phyloP scores from a whole-genome alignment of 2,329 filamentous ascomycete genomes.

The Paraconiothyrium sp. region DNA sequence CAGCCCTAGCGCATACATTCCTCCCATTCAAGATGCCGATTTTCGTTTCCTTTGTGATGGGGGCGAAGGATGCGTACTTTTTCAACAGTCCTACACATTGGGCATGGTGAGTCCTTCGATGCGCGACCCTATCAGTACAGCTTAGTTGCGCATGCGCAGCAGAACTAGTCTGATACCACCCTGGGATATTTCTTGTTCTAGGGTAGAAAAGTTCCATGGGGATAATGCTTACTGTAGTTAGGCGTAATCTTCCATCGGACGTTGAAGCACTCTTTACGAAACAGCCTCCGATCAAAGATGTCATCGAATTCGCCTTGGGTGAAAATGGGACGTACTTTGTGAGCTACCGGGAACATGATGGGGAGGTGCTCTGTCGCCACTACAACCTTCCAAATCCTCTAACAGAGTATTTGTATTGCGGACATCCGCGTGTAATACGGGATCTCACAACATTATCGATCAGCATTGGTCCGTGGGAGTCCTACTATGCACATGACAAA shows the following conservation, averaged over 20 bases:
- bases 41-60: constrained; percentile 40
- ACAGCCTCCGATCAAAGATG: constrained; percentile 38
- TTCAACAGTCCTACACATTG: constrained; percentile 47
- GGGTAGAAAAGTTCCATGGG: not conserved
- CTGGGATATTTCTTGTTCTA: not conserved
- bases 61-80: constrained; percentile 41
- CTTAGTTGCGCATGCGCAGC: not conserved
- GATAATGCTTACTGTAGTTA: constrained; percentile 10
- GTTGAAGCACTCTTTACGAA: constrained; percentile 42
- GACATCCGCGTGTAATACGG: constrained; percentile 35
- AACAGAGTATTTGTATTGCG: constrained; percentile 39
- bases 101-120: constrained; percentile 34
- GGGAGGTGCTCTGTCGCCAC: constrained; percentile 30
- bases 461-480: constrained; percentile 39
- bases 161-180: not conserved
- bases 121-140: not conserved
- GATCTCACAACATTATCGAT: constrained; percentile 40
- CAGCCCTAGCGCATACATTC: not conserved
- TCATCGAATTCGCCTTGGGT: constrained; percentile 39
- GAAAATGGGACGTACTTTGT: constrained; percentile 38
- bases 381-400: constrained; percentile 46
- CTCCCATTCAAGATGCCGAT: constrained; percentile 33
- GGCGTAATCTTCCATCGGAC: constrained; percentile 40
- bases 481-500: constrained; percentile 43
- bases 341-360: constrained; percentile 36